Base-by-base conservation (phyloP, 2,329 filamentous ascomycete genomes). In the Botrytis medusae region DNA sequence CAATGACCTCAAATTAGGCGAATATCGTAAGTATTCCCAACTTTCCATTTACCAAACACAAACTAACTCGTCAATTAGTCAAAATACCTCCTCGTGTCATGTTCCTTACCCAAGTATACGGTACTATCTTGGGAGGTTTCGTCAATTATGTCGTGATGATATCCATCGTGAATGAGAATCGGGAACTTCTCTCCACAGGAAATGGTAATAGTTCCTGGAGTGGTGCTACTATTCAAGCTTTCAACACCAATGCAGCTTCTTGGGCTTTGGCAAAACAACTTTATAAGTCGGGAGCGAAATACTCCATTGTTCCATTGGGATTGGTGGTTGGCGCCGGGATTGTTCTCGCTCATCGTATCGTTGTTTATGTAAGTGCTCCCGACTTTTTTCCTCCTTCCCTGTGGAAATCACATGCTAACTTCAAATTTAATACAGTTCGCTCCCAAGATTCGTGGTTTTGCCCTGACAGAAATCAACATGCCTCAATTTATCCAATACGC, bases 1-100 rank as follows among this genome's bases (percentile, higher is more conserved):
- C 54, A 85, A 84, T 64, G 86, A 88, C 74, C 78, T 89, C 37
- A 89, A 89, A 80, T 84, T 89, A 83, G 88, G 87, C 32, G 86
- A 89, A 81, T 89, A 89, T 69, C 83, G 86, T 86, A 80, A 69
- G 84, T 81, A 5, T 32, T 25, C 0, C 5, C 40, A 1, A 16
- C 25, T 37, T 29, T 25, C 44, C 54, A 70, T 51, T 76, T 9
- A 6, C 22, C 64, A 32, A 16, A n/a, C 10, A 25, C 12, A 34
- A 20, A 22, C 78, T 81, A 61, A 83, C 67, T 20, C 0, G 42
- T 29, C 18, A 51, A 44, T 75, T 40, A 85, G 83, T 86, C 76
- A 89, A 89, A 75, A 86, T 84, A 18, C 77, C 82, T 80, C 34
- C 79, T 81, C 80, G 82, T n/a, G 79, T 81, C 67, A 87, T 85